Conservation (phyloP, 164 flowering plant genomes). For the Nymphaea thermarum region DNA sequence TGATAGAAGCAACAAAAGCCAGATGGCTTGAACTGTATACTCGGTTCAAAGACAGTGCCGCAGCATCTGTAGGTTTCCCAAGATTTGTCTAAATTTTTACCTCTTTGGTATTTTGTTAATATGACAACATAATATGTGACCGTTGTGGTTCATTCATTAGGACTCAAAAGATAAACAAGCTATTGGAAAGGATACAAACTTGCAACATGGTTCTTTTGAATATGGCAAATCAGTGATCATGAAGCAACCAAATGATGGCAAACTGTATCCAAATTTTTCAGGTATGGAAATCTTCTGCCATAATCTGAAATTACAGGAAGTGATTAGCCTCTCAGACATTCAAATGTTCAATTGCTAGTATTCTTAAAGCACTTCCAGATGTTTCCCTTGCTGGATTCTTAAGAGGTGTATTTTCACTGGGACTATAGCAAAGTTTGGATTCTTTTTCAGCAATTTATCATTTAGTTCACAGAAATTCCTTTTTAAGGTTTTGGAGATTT, state of each 20-base stretch:
- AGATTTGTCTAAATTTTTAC: not conserved
- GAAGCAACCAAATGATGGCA: not conserved
- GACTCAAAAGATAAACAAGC: not conserved
- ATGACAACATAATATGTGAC: no score
- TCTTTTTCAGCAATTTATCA: not conserved
- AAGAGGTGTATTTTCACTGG: not conserved
- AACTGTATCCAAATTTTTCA: not conserved
- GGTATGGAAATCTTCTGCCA: not conserved
- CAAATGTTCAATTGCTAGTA: not conserved
- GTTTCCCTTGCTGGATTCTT: not conserved
- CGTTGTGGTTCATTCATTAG: not conserved
- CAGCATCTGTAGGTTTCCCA: not conserved
- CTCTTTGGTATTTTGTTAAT: not conserved
- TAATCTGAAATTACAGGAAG: not conserved
- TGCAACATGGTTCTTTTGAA: not conserved
- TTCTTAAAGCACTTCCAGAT: not conserved
- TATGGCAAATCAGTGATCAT: not conserved
- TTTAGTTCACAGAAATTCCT: not conserved
- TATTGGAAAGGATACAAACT: not conserved
- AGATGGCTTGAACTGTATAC: slow-evolving; percentile 66
- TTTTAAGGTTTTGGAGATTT: not conserved
- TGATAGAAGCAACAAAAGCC: slow-evolving; percentile 40
- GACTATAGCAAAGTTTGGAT: not conserved
- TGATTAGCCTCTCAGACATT: not conserved
- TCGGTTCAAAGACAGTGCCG: slow-evolving; percentile 44